phyloP scores from a whole-genome alignment of 1,284 basidiomycete species.

The Pseudozyma hubeiensis region DNA sequence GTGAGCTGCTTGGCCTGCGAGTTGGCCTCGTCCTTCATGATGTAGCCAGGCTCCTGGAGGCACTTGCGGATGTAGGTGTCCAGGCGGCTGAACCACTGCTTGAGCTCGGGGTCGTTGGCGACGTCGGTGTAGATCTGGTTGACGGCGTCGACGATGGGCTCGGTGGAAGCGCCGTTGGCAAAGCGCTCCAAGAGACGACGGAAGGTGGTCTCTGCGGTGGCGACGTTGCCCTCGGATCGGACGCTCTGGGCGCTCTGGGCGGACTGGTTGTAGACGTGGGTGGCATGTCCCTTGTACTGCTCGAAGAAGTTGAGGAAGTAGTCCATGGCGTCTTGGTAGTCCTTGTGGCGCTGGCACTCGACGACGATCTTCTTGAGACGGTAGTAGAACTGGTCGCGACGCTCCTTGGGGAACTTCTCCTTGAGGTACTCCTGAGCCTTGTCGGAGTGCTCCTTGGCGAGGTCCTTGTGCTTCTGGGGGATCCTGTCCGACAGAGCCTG shows the following conservation, averaged over 20 bases:
- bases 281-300: conserved; percentile 80
- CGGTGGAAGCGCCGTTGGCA: conserved; percentile 77
- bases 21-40: conserved; percentile 80
- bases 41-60: conserved; percentile 86
- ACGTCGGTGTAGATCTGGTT: conserved; percentile 82
- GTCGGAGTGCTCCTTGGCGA: conserved; percentile 58
- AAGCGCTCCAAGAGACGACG: conserved; percentile 85
- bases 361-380: conserved; percentile 86
- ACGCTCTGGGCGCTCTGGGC: conserved; percentile 72
- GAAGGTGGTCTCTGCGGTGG: conserved; percentile 60
- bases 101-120: conserved; percentile 80
- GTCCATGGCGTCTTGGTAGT: conserved; percentile 78
- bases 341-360: conserved; percentile 90
- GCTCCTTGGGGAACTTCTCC: conserved; percentile 87
- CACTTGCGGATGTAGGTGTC: conserved; percentile 73
- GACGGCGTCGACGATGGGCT: conserved; percentile 79
- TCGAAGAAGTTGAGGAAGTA: conserved; percentile 69
- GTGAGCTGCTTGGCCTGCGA: conserved; percentile 71
- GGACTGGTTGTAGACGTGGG: conserved; percentile 71
- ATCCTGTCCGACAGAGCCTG: conserved; percentile 64
- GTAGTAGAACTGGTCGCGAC: conserved; percentile 84
- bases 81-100: conserved; percentile 79
- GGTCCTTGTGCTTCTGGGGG: conserved; percentile 64
- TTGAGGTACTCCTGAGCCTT: conserved; percentile 74
- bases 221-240: conserved; percentile 73